phyloP scores from a whole-genome alignment of 73 alveolate species.

The Paramecium sexaurelia region DNA sequence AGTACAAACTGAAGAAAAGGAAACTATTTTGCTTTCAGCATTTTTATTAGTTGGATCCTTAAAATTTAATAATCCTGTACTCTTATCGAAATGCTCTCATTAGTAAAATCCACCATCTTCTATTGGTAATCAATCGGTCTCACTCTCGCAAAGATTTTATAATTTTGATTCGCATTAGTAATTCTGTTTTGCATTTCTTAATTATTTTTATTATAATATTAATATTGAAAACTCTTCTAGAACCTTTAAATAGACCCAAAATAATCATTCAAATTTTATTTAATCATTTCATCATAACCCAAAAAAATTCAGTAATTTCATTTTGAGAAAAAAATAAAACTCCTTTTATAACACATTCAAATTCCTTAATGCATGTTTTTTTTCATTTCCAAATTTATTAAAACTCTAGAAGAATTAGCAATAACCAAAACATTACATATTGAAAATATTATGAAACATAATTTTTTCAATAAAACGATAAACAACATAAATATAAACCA shows the following conservation, averaged over 20 bases:
- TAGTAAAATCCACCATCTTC: conserved; percentile 61
- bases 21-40: conserved; percentile 41
- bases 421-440: background rate
- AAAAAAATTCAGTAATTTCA: too few species aligned
- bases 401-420: background rate
- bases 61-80: background rate
- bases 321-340: too few species aligned
- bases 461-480: background rate
- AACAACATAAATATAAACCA: background rate
- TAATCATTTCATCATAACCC: too few species aligned
- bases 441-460: background rate
- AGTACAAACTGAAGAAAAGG: conserved; percentile 33
- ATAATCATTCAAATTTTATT: too few species aligned
- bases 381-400: too few species aligned
- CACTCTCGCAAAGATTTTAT: conserved; percentile 48
- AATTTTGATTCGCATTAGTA: conserved; percentile 54
- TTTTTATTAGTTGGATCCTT: conserved; percentile 62
- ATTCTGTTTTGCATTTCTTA: background rate
- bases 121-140: conserved; percentile 62
- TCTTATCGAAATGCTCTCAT: conserved; percentile 30
- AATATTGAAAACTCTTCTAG: background rate
- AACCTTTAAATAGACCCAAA: background rate
- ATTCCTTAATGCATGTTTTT: background rate
- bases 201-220: background rate
- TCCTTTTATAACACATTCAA: background rate